Percentiles rank a stretch among this genome's conserved stretches.
Conservation (phyloP, 75 land plant species). For the Sequoiadendron giganteum region DNA sequence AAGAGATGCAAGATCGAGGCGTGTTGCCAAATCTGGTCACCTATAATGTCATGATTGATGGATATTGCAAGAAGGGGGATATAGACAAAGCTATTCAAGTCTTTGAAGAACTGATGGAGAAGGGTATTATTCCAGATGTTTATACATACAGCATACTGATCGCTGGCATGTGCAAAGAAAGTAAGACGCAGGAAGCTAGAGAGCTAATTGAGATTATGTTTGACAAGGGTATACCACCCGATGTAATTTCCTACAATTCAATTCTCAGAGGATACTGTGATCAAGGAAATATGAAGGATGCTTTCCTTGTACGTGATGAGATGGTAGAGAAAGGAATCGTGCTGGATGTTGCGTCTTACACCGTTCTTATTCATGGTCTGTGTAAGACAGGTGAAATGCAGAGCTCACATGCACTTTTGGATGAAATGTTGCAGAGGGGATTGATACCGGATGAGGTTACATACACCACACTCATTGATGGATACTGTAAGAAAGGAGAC, state of each 20-base stretch:
- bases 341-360: conserved; percentile 53
- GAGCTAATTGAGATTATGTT: conserved; percentile 58
- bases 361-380: conserved; percentile 59
- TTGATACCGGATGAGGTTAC: conserved; percentile 56
- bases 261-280: conserved; percentile 61
- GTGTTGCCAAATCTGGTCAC: conserved; percentile 57
- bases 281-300: conserved; percentile 37
- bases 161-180: conserved; percentile 59
- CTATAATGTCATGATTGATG: conserved; percentile 73
- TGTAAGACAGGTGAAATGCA: conserved; percentile 49
- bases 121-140: conserved; percentile 56
- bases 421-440: conserved; percentile 40
- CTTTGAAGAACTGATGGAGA: conserved; percentile 47
- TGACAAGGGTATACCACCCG: conserved; percentile 45
- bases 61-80: conserved; percentile 47
- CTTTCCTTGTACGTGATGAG: conserved; percentile 49
- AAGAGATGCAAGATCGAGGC: conserved; percentile 42
- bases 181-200: conserved; percentile 54
- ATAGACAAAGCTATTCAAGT: conserved; percentile 43
- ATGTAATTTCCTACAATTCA: conserved; percentile 40
- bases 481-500: conserved; percentile 47
- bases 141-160: conserved; percentile 65
- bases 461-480: conserved; percentile 69
- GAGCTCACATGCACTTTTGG: conserved; percentile 50
- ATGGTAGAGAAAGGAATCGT: conserved; percentile 51